Conservation (phyloP, 108 stramenopile genomes). For the Aureococcus anophagefferens region DNA sequence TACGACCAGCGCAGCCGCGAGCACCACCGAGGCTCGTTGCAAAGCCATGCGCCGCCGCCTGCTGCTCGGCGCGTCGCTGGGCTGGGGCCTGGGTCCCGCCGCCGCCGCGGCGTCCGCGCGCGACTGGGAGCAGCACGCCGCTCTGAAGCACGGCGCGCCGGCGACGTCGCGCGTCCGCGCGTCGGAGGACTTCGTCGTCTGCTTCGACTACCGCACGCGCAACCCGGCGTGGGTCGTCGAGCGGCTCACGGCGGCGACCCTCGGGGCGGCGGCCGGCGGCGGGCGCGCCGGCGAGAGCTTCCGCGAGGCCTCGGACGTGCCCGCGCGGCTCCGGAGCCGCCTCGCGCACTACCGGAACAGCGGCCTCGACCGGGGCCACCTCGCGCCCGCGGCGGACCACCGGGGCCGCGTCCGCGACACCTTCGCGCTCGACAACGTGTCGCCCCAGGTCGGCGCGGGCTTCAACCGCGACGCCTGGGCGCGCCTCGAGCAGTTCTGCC, state of each 20-base stretch:
- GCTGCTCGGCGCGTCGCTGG: too few relatives aligned
- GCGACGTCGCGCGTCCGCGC: background rate
- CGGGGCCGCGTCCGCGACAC: constrained; percentile 1
- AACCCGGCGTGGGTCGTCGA: background rate
- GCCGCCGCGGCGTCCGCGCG: too few relatives aligned
- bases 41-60: too few relatives aligned
- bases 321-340: background rate
- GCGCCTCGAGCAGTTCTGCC: constrained; percentile 7
- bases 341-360: constrained; percentile 1
- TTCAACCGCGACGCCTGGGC: constrained; percentile 15
- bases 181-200: background rate
- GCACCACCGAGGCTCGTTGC: too few relatives aligned
- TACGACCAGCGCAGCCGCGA: too few relatives aligned
- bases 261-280: background rate
- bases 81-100: too few relatives aligned
- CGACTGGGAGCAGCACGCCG: too few relatives aligned
- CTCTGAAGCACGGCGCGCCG: background rate
- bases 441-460: constrained; percentile 6
- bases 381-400: constrained; percentile 18
- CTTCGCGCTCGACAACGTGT: constrained; percentile 9
- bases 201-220: background rate
- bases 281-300: background rate
- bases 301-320: background rate
- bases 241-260: background rate
- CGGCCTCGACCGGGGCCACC: constrained; percentile 19